Base-by-base conservation (phyloP, 345 rosid genomes). In the Arabidopsis arenosa region DNA sequence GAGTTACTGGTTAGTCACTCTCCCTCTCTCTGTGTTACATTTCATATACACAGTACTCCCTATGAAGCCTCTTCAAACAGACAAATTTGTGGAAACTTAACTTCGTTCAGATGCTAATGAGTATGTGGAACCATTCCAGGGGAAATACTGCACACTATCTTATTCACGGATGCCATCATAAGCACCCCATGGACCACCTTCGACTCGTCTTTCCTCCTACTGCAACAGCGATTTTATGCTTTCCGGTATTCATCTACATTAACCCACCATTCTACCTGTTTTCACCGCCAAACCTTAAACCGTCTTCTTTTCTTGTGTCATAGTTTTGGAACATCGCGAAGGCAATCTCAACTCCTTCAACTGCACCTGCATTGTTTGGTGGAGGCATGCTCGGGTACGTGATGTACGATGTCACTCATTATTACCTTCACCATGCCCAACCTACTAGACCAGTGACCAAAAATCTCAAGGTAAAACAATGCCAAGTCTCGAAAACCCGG, bases 91-190 rank as follows among this genome's bases (percentile, higher is more conserved):
- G 32, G 7, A 62, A 41, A 63, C 47, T 7, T 26, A 21, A 67
- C 35, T 75, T 32, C 11, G 0, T 49, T 53, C 36, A 37, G 44
- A 44, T 47, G 32, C 62, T 77, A 58, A 71, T 72, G 45, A 40
- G 65, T 12, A 51, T 55, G 23, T 41, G 41, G 54, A 71, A 64
- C 66, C 79, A 70, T 76, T 84, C 48, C 78, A 91, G 97, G 91
- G 85, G 88, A 58, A 93, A 93, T 82, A 93, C 98, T 26, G 51
- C 84, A 14, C 97, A 93, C 78, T 93, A 91, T 83, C 93, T 91
- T 75, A 76, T 93, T 68, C 98, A 93, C 64, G 98, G 98, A 56
- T 91, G 93, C 82, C 98, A 93, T 80, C 97, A 93, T 78, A 93
- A 93, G 84, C 97, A 93, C 88, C 98, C 98, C 14, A 91, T 89